Evolutionary conservation across 805 yeast species (phyloP).

Genomic region (Wickerhamomyces queroliae): DNA sequence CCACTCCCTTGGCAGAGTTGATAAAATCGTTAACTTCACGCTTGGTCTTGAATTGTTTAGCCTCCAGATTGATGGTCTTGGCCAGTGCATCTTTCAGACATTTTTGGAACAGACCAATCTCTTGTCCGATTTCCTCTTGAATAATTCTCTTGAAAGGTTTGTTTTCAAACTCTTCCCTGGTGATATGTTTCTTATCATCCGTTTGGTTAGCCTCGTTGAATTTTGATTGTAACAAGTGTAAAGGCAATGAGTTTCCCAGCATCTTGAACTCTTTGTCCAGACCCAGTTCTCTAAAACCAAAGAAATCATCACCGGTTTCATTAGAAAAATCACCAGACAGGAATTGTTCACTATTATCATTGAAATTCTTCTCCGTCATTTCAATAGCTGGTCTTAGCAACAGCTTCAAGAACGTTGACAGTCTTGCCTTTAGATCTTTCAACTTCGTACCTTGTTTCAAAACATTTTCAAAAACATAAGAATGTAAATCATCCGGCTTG

Average conservation of each 20-base stretch:
- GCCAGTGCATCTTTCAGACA: constrained; percentile 39
- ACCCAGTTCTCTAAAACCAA: constrained; percentile 93
- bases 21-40: constrained; percentile 24
- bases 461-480: constrained; percentile 69
- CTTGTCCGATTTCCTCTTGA: too few species aligned
- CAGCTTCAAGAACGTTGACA: constrained; percentile 70
- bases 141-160: constrained; percentile 49
- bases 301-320: constrained; percentile 95
- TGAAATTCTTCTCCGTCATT: constrained; percentile 70
- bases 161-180: constrained; percentile 61
- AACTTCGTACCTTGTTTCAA: constrained; percentile 64
- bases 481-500: constrained; percentile 69
- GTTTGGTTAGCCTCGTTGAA: constrained; percentile 53
- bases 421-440: constrained; percentile 57
- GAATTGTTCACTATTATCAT: constrained; percentile 90
- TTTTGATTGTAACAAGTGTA: constrained; percentile 78
- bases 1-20: constrained; percentile 32
- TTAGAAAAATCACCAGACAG: constrained; percentile 91
- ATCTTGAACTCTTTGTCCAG: constrained; percentile 87
- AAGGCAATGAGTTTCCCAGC: constrained; percentile 79
- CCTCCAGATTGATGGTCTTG: constrained; percentile 35
- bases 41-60: constrained; percentile 29
- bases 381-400: constrained; percentile 75
- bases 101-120: constrained; percentile 53
- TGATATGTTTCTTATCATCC: constrained; percentile 38